phyloP scores from a whole-genome alignment of 164 flowering plant genomes.

The Chimonanthus praecox region DNA sequence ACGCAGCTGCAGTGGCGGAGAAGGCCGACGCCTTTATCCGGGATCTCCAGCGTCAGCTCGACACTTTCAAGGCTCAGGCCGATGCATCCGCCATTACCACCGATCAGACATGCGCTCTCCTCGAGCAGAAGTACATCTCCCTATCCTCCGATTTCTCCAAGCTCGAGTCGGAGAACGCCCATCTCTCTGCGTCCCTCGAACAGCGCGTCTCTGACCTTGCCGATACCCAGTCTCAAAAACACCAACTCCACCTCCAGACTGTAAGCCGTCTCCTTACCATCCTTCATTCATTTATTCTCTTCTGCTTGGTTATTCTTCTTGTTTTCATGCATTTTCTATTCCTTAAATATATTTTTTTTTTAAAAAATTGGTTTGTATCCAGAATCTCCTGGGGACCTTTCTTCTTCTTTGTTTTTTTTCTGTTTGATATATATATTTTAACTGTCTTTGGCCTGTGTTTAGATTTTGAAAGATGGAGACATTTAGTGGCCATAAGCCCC shows the following conservation, averaged over 20 bases:
- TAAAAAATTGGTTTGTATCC: no score
- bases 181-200: constrained; percentile 46
- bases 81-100: constrained; percentile 88
- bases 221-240: constrained; percentile 54
- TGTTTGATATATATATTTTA: no score
- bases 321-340: no score
- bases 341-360: no score
- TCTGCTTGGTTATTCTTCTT: no score
- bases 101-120: constrained; percentile 78
- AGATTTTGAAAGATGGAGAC: no score
- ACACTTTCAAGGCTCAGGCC: constrained; percentile 61
- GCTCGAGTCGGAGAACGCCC: constrained; percentile 48
- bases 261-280: constrained; percentile 26
- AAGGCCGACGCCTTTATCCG: constrained; percentile 75
- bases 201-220: constrained; percentile 55
- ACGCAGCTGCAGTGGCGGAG: constrained; percentile 45
- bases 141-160: constrained; percentile 53
- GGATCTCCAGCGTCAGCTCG: constrained; percentile 44
- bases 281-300: no score
- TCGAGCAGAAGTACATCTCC: constrained; percentile 80
- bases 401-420: no score
- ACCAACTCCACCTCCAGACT: constrained; percentile 47
- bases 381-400: no score
- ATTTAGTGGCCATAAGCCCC: no score
- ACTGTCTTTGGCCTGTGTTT: no score